phyloP scores from a whole-genome alignment of 225 moss, liverwort and hornwort species.

The Pseudisothecium myosuroides region DNA sequence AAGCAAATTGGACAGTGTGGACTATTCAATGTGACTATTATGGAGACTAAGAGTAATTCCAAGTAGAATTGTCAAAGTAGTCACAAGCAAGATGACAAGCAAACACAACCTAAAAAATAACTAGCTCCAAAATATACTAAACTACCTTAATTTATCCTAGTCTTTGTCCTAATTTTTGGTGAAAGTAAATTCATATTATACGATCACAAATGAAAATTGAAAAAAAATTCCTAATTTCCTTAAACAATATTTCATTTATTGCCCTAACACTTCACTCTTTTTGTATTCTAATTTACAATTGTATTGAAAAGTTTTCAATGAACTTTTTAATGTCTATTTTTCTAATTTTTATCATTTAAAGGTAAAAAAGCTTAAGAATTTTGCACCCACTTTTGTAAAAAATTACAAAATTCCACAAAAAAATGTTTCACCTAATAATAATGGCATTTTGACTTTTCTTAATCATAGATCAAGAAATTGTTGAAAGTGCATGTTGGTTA shows the following conservation, averaged over 20 bases:
- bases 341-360: background rate
- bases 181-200: background rate
- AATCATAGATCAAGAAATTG: background rate
- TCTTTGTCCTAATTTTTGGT: fast-evolving
- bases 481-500: background rate
- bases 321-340: background rate
- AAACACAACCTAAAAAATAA: background rate
- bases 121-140: background rate
- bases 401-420: background rate
- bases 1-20: too few species aligned
- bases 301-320: background rate
- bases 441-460: background rate
- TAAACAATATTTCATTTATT: background rate
- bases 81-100: background rate
- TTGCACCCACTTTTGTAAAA: background rate
- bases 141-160: background rate
- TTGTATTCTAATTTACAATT: background rate
- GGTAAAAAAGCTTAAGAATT: background rate
- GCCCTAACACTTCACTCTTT: background rate
- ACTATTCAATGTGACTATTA: too few species aligned
- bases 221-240: background rate
- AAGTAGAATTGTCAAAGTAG: background rate
- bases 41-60: background rate
- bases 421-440: background rate
- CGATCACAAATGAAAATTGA: background rate